These are phyloP conservation scores for Rhododendron simsii DNA, from an alignment of 148 eudicot genomes.

Conservation along the genomic window DNA sequence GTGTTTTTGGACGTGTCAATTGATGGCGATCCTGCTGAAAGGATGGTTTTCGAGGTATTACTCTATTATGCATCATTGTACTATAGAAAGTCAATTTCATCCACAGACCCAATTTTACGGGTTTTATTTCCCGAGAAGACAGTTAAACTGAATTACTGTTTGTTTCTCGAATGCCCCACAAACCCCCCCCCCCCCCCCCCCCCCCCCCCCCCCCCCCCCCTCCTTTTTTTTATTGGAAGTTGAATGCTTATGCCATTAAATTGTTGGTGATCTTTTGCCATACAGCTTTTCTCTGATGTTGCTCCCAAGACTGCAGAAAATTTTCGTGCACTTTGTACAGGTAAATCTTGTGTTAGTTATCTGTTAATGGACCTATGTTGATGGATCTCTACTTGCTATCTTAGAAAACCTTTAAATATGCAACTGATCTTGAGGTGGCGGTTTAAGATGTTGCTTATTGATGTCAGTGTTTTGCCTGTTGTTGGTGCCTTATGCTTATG, in stretches of 20 bases:
- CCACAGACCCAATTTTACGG: not conserved
- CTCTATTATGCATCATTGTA: not conserved
- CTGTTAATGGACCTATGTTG: not conserved
- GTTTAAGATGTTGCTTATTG: not conserved
- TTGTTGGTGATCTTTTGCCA: not conserved
- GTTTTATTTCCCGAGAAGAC: not conserved
- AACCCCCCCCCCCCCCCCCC: too few species aligned
- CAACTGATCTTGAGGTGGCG: not conserved
- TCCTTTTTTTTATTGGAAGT: too few species aligned
- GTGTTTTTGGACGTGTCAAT: slow-evolving; percentile 80
- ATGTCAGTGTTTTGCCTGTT: not conserved
- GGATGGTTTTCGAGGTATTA: slow-evolving; percentile 84
- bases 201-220: too few species aligned
- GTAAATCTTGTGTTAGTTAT: slow-evolving; percentile 28
- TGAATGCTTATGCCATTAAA: not conserved
- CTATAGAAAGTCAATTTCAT: not conserved
- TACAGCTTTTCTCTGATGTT: slow-evolving; percentile 73
- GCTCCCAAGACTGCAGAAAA: slow-evolving; percentile 88
- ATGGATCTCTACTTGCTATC: not conserved
- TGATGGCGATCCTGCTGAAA: slow-evolving; percentile 88
- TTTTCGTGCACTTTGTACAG: slow-evolving; percentile 92
- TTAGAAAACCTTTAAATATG: not conserved
- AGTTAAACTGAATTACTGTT: not conserved
- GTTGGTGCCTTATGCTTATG: not conserved
- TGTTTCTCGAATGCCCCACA: not conserved